These are phyloP conservation scores for Trametes sp. DNA, from an alignment of 1,284 basidiomycete genomes.

Conservation along the genomic window DNA sequence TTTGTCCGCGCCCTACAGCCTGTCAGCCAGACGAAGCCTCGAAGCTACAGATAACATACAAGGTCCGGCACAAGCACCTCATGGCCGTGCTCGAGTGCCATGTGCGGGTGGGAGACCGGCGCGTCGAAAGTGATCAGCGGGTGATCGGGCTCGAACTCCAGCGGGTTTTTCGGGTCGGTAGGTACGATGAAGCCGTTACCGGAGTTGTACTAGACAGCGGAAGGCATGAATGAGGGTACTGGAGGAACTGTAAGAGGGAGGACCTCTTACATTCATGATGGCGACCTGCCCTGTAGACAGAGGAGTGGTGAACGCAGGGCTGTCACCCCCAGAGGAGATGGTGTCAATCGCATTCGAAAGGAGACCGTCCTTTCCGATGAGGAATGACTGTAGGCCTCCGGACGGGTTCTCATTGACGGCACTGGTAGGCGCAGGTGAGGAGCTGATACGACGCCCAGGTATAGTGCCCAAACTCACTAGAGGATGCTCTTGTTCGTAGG, in stretches of 20 bases:
- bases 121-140: constrained; percentile 62
- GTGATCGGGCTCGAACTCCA: constrained; percentile 51
- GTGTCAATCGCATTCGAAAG: constrained; percentile 57
- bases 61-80: constrained; percentile 73
- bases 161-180: constrained; percentile 44
- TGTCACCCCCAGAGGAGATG: constrained; percentile 56
- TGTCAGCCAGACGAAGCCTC: constrained; percentile 5
- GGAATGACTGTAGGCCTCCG: constrained; percentile 65
- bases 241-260: constrained; percentile 3
- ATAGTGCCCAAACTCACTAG: constrained; percentile 53
- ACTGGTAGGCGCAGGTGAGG: constrained; percentile 42
- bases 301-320: constrained; percentile 58
- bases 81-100: constrained; percentile 58
- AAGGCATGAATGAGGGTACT: too few species aligned
- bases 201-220: constrained; percentile 53
- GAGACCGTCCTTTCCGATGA: constrained; percentile 52
- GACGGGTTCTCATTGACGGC: constrained; percentile 59
- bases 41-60: constrained; percentile 45
- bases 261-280: constrained; percentile 57
- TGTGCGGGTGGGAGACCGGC: constrained; percentile 66
- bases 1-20: constrained; percentile 62
- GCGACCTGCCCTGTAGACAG: constrained; percentile 65
- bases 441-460: not conserved
- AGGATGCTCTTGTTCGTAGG: constrained; percentile 62
- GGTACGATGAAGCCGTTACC: constrained; percentile 66